Conservation (phyloP, 108 stramenopile species). For the Schizochytrium sp. region DNA sequence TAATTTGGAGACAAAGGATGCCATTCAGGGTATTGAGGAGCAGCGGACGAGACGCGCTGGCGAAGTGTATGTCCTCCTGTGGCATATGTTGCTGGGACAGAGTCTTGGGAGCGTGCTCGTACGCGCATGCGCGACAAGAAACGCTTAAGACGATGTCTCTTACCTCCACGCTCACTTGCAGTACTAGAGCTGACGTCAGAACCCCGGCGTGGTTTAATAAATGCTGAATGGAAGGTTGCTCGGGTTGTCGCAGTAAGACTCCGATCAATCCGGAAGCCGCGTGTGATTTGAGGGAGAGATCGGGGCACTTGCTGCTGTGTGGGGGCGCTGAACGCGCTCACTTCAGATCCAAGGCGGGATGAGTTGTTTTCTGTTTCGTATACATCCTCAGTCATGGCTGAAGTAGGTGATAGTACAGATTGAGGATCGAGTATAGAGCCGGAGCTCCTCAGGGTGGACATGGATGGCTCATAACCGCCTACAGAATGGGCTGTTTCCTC, state of each 20-base stretch:
- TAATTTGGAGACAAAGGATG: background rate
- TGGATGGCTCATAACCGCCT: too few species aligned
- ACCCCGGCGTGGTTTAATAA: background rate
- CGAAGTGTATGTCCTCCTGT: background rate
- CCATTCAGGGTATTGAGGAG: background rate
- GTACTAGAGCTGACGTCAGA: slow-evolving; percentile 7
- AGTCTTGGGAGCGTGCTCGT: background rate
- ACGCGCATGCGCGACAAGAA: slow-evolving; percentile 38
- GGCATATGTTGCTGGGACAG: background rate
- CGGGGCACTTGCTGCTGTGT: background rate
- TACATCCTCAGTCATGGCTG: too few species aligned
- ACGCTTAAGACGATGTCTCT: background rate
- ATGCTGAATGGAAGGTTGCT: background rate
- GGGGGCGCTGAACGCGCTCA: slow-evolving; percentile 17
- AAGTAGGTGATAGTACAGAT: too few species aligned
- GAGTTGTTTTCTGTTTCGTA: background rate
- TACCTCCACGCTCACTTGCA: background rate
- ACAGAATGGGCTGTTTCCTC: too few species aligned
- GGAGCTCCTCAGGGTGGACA: too few species aligned
- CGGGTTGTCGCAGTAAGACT: background rate
- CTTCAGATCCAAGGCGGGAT: background rate
- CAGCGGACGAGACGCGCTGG: background rate
- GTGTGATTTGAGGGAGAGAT: too few species aligned
- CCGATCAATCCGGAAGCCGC: background rate
- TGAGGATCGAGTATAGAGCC: too few species aligned